Conservation (phyloP, 2,329 filamentous ascomycete species). For the Microsporum audouinii region DNA sequence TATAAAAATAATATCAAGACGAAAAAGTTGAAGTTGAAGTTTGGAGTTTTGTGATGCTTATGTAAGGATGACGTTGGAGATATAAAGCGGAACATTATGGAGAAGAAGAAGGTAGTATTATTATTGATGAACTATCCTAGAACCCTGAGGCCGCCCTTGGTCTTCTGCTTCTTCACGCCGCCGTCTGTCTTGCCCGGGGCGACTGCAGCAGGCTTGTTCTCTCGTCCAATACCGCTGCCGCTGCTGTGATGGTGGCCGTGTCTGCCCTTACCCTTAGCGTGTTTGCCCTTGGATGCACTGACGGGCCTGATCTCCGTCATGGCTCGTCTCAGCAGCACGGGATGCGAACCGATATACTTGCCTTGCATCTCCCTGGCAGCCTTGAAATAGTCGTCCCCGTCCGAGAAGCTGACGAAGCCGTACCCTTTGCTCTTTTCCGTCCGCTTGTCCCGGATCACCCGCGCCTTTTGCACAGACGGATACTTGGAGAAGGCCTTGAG, state of each 20-base stretch:
- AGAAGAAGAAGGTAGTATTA: neutral
- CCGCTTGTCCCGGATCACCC: slow-evolving; percentile 88
- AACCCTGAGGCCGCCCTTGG: slow-evolving; percentile 36
- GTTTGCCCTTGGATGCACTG: slow-evolving; percentile 54
- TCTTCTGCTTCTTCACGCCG: slow-evolving; percentile 37
- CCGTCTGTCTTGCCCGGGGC: slow-evolving; percentile 30
- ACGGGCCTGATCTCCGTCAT: slow-evolving; percentile 82
- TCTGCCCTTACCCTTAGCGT: slow-evolving; percentile 38
- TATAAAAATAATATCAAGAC: neutral
- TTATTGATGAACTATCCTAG: slow-evolving; percentile 24
- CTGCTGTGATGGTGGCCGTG: slow-evolving; percentile 22
- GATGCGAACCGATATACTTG: slow-evolving; percentile 97
- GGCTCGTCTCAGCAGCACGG: slow-evolving; percentile 73
- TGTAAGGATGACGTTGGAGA: neutral
- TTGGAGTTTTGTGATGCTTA: neutral
- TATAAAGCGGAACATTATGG: neutral
- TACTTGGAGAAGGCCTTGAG: slow-evolving; percentile 89
- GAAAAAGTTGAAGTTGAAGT: slow-evolving; percentile 4
- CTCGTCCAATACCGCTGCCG: slow-evolving; percentile 18
- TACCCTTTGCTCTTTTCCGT: slow-evolving; percentile 94
- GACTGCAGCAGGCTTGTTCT: slow-evolving; percentile 17
- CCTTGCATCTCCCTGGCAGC: slow-evolving; percentile 97
- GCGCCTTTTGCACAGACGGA: slow-evolving; percentile 77
- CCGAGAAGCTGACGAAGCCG: slow-evolving; percentile 90
- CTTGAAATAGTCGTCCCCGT: slow-evolving; percentile 92